phyloP scores from a whole-genome alignment of 1,139 yeast genomes.

The Kodamaea arcana region DNA sequence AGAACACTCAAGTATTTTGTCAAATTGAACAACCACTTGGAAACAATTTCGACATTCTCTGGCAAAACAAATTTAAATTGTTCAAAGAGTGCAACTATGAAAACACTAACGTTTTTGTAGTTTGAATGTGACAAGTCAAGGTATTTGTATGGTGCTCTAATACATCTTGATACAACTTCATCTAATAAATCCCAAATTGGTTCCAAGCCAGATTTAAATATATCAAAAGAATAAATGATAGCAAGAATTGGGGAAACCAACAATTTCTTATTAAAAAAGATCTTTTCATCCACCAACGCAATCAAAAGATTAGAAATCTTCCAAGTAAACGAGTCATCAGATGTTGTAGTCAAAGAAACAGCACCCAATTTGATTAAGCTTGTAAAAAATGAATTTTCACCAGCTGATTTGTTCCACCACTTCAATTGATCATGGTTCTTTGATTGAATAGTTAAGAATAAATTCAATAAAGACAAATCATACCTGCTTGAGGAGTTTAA shows the following conservation, averaged over 20 bases:
- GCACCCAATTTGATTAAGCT: conserved; percentile 50
- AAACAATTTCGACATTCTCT: conserved; percentile 1
- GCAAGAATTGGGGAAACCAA: conserved; percentile 43
- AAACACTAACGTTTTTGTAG: conserved; percentile 52
- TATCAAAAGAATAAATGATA: conserved; percentile 35
- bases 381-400: conserved; percentile 53
- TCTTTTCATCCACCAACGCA: conserved; percentile 19
- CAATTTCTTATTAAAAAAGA: conserved; percentile 45
- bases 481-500: conserved; percentile 34
- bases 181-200: conserved; percentile 58
- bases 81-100: conserved; percentile 63
- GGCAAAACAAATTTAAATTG: conserved; percentile 57
- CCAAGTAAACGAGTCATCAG: conserved; percentile 21
- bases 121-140: conserved; percentile 56
- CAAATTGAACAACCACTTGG: conserved; percentile 51
- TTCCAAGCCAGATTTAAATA: conserved; percentile 4
- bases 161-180: conserved; percentile 66
- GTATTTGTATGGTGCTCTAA: conserved; percentile 77
- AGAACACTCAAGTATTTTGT: conserved; percentile 40
- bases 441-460: conserved; percentile 37
- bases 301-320: conserved; percentile 24
- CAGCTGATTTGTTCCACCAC: conserved; percentile 65
- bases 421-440: conserved; percentile 31
- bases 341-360: conserved; percentile 24
- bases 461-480: conserved; percentile 53